A percentile compares a stretch with the other conserved stretches of the same genome.
Evolutionary conservation across 2,329 filamentous ascomycete genomes (phyloP).

Genomic region (Botryotinia calthae): DNA sequence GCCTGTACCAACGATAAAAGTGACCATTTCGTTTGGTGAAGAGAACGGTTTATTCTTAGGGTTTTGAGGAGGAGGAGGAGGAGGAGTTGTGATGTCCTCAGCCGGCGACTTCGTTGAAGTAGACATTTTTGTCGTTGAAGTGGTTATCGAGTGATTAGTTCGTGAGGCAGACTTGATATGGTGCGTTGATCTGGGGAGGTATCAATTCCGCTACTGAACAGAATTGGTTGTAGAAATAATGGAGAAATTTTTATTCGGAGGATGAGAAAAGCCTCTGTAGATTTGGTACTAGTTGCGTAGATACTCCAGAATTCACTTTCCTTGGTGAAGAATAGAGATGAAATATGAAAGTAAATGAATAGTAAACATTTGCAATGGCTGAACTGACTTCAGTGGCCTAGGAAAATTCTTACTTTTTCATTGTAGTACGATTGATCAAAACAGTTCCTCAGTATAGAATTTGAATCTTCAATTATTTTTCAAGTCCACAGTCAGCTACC

Average conservation of each 20-base stretch:
- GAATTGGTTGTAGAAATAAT: neutral
- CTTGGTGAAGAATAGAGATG: neutral
- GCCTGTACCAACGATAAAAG: neutral
- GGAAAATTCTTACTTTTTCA: neutral
- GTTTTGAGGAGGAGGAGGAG: too few species aligned
- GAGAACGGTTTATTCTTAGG: neutral
- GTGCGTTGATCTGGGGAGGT: too few species aligned
- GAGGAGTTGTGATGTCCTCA: neutral
- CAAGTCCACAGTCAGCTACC: neutral
- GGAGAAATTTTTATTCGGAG: too few species aligned
- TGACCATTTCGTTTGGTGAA: conserved; percentile 2
- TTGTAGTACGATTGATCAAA: neutral
- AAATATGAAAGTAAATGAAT: neutral
- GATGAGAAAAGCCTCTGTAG: neutral
- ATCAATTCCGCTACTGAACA: neutral
- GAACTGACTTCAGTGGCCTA: neutral
- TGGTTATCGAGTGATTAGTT: neutral
- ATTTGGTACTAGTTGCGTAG: neutral
- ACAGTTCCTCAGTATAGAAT: neutral
- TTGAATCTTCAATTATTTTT: neutral
- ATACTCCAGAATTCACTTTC: neutral
- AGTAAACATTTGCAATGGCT: neutral
- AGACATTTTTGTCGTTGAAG: neutral
- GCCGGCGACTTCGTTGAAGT: neutral
- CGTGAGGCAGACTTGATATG: neutral